Conservation (phyloP, 2,329 filamentous ascomycete genomes). For the Colletotrichum tamarilloi region DNA sequence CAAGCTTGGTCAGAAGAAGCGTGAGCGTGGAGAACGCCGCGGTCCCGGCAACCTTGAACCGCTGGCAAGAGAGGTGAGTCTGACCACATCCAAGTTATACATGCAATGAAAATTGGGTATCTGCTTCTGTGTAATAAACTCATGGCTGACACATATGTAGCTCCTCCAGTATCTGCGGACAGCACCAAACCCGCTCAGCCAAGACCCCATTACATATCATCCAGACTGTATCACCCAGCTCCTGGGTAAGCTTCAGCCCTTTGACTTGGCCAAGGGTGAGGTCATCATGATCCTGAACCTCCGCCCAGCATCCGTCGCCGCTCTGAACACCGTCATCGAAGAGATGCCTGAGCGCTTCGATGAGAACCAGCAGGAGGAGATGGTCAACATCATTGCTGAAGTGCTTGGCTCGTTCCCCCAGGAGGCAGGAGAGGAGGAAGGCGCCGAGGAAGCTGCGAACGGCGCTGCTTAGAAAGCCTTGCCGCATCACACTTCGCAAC, state of each 20-base stretch:
- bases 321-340: conserved; percentile 73
- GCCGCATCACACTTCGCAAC: background rate
- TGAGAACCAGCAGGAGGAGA: conserved; percentile 67
- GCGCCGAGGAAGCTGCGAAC: conserved; percentile 49
- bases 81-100: background rate
- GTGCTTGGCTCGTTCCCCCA: conserved; percentile 64
- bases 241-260: conserved; percentile 65
- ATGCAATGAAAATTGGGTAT: conserved; percentile 23
- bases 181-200: conserved; percentile 65
- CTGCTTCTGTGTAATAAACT: conserved; percentile 10
- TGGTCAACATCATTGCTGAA: conserved; percentile 66
- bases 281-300: conserved; percentile 76
- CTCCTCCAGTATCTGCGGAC: conserved; percentile 70
- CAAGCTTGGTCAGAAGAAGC: conserved; percentile 62
- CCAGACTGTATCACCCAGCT: conserved; percentile 63
- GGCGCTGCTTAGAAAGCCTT: conserved; percentile 40
- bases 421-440: conserved; percentile 44
- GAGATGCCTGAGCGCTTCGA: conserved; percentile 71
- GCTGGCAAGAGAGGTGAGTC: conserved; percentile 71
- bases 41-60: conserved; percentile 69
- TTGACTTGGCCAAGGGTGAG: conserved; percentile 74
- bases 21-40: conserved; percentile 46
- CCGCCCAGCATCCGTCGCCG: conserved; percentile 66
- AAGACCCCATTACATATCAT: conserved; percentile 64
- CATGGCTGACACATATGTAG: conserved; percentile 50